These are phyloP conservation scores for Diplogelasinospora grovesii DNA, from an alignment of 495 filamentous ascomycete genomes.

Conservation along the genomic window DNA sequence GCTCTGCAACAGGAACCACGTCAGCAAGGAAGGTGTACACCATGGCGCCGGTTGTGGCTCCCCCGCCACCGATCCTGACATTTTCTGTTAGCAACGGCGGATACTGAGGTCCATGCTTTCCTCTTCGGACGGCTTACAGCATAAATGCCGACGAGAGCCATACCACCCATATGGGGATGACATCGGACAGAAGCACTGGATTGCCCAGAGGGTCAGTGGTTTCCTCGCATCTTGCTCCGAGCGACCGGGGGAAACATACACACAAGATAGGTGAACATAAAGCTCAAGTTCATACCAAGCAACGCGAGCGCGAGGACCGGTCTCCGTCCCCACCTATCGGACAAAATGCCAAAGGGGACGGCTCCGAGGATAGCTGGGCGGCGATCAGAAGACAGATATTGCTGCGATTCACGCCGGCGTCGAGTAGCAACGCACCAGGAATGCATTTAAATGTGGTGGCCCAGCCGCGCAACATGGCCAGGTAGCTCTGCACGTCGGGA, in stretches of 20 bases:
- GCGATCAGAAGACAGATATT: too few species aligned
- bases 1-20: constrained; percentile 16
- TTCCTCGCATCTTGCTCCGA: not conserved
- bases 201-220: not conserved
- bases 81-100: too few species aligned
- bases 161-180: constrained; percentile 25
- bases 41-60: constrained; percentile 22
- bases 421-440: too few species aligned
- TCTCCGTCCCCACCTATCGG: constrained; percentile 27
- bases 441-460: constrained; percentile 19
- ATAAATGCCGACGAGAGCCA: constrained; percentile 15
- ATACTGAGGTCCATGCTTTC: too few species aligned
- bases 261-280: constrained; percentile 9
- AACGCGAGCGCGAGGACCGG: constrained; percentile 21
- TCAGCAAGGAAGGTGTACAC: constrained; percentile 28
- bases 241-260: constrained; percentile 12
- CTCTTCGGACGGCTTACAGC: constrained; percentile 18
- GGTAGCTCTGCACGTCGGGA: constrained; percentile 22
- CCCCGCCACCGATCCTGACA: constrained; percentile 28
- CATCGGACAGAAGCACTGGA: constrained; percentile 20
- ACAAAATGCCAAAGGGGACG: constrained; percentile 28
- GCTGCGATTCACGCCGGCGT: too few species aligned
- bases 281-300: constrained; percentile 11
- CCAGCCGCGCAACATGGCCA: constrained; percentile 31
- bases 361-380: constrained; percentile 16